Conservation (phyloP, 257 asterid species). For the Knoxia roxburghii region DNA sequence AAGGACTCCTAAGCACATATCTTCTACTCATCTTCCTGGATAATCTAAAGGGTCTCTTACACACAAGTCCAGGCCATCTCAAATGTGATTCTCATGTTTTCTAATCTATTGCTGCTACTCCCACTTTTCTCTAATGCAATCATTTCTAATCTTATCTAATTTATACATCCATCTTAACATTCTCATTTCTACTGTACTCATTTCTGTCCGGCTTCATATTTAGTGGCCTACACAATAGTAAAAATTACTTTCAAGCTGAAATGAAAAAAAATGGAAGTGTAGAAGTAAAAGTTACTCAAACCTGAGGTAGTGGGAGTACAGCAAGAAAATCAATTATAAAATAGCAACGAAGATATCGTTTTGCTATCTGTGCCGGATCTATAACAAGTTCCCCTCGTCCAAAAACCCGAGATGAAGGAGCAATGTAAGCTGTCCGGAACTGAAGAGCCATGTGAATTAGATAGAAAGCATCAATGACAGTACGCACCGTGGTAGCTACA, state of each 20-base stretch:
- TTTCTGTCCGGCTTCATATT: too few species aligned
- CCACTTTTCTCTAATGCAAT: too few species aligned
- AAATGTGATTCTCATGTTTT: too few species aligned
- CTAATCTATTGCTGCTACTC: too few species aligned
- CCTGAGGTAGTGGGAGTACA: constrained; percentile 97
- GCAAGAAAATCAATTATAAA: constrained; percentile 89
- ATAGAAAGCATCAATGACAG: constrained; percentile 80
- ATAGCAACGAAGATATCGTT: constrained; percentile 78
- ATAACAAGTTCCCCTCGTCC: constrained; percentile 99
- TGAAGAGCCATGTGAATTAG: constrained; percentile 91
- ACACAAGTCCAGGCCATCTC: too few species aligned
- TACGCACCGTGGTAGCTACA: constrained; percentile 87
- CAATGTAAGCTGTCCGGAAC: constrained; percentile 94
- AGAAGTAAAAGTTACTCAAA: constrained; percentile 20
- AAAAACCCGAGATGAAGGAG: constrained; percentile 99
- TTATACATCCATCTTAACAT: too few species aligned
- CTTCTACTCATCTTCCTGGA: too few species aligned
- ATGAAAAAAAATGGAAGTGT: background rate
- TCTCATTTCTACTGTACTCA: too few species aligned
- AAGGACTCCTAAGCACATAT: too few species aligned
- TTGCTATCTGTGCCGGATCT: constrained; percentile 87
- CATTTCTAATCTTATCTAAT: too few species aligned
- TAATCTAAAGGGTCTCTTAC: too few species aligned
- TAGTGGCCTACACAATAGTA: too few species aligned
- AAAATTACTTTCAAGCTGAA: background rate